Conservation (phyloP, 2,329 filamentous ascomycete genomes). For the Trichoderma breve region DNA sequence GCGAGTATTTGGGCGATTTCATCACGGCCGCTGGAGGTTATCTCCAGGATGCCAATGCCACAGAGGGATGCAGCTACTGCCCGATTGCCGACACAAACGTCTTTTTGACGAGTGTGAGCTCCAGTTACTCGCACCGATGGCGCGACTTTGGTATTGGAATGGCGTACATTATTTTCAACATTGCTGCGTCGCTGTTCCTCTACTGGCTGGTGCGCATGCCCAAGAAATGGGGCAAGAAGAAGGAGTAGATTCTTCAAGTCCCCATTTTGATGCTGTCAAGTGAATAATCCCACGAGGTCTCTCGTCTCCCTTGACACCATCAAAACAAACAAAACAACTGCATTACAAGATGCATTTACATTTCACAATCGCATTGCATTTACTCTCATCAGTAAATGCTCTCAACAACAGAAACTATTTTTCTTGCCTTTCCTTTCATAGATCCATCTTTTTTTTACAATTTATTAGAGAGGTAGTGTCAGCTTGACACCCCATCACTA, state of each 20-base stretch:
- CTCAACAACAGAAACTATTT: not conserved
- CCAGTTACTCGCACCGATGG: constrained; percentile 5
- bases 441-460: not conserved
- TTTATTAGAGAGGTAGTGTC: not conserved
- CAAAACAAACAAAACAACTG: not conserved
- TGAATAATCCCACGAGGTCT: not conserved
- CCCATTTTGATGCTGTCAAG: not conserved
- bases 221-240: constrained; percentile 41
- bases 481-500: not conserved
- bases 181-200: constrained; percentile 4
- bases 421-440: not conserved
- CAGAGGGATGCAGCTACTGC: constrained; percentile 8
- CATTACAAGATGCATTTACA: not conserved
- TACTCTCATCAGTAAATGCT: not conserved
- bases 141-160: constrained; percentile 14
- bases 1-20: constrained; percentile 55
- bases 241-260: not conserved
- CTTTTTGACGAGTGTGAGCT: constrained; percentile 8
- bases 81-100: constrained; percentile 9
- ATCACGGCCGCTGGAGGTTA: constrained; percentile 28
- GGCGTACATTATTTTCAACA: constrained; percentile 7
- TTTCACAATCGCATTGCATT: not conserved
- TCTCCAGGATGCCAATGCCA: not conserved
- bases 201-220: constrained; percentile 18
- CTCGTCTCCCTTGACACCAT: not conserved